Conservation (phyloP, 768 basidiomycete genomes). For the Coprinopsis sp. region DNA sequence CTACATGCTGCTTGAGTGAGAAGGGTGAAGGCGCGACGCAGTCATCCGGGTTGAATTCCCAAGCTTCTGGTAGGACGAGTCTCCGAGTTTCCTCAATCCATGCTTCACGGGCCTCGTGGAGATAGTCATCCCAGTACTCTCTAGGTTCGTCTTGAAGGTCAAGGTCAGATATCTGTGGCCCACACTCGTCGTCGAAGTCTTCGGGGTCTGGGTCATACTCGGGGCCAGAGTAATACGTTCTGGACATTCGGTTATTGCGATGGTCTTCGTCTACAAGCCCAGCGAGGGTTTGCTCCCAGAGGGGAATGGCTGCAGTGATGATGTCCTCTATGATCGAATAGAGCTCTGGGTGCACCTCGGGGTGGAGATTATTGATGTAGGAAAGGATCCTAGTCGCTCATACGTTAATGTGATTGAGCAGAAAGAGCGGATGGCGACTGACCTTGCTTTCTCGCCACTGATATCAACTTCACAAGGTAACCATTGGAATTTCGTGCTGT, state of each 20-base stretch:
- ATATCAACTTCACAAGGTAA: constrained; percentile 14
- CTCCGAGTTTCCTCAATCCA: too few species aligned
- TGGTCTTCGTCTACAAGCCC: constrained; percentile 6
- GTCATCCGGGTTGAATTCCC: background rate
- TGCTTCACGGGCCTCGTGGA: too few species aligned
- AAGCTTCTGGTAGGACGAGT: background rate
- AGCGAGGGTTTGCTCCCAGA: constrained; percentile 25
- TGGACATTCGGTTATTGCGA: background rate
- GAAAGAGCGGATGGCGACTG: background rate
- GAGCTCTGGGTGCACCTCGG: constrained; percentile 18
- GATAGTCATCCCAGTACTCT: too few species aligned
- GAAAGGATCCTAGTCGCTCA: constrained; percentile 18
- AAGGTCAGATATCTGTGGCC: too few species aligned
- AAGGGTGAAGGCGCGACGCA: background rate
- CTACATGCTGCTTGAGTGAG: constrained; percentile 12
- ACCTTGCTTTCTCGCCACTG: constrained; percentile 15
- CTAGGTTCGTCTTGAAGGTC: too few species aligned
- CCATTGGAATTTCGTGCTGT: constrained; percentile 13
- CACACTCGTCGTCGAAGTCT: too few species aligned
- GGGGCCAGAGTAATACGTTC: background rate
- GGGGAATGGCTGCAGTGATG: constrained; percentile 22
- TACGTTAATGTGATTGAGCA: too few species aligned
- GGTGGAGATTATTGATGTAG: constrained; percentile 41
- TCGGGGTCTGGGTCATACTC: background rate
- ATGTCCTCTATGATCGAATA: constrained; percentile 23